Conservation (phyloP, 371 early-diverging fungal genomes). For the Haplosporangium sp. region DNA sequence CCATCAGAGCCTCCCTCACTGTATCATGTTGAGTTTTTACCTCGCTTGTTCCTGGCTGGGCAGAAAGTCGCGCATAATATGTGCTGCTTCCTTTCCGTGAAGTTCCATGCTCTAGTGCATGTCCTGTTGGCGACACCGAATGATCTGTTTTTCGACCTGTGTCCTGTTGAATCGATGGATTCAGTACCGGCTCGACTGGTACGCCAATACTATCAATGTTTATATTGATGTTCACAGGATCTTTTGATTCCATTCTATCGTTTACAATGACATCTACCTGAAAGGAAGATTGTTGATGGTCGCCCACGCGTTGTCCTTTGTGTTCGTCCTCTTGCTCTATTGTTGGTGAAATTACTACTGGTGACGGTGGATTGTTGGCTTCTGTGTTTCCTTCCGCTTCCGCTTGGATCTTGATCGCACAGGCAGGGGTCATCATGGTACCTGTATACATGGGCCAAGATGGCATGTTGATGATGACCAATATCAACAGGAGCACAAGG, state of each 20-base stretch:
- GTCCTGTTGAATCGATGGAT: too few species aligned
- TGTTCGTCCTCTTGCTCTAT: too few species aligned
- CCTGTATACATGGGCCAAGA: constrained; percentile 37
- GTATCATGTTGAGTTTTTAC: constrained; percentile 20
- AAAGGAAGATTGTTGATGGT: too few species aligned
- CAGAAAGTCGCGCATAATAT: constrained; percentile 38
- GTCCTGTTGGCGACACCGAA: background rate
- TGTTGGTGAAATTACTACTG: background rate
- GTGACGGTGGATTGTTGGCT: too few species aligned
- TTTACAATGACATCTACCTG: too few species aligned
- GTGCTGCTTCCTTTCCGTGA: background rate
- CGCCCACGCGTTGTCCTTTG: too few species aligned
- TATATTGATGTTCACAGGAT: too few species aligned
- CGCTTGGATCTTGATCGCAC: constrained; percentile 21
- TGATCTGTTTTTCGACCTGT: too few species aligned
- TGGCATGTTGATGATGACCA: constrained; percentile 16
- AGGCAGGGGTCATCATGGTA: constrained; percentile 29
- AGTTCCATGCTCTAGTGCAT: background rate
- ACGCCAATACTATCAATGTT: too few species aligned
- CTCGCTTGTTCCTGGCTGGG: constrained; percentile 25
- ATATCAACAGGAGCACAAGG: constrained; percentile 7
- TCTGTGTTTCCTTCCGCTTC: too few species aligned
- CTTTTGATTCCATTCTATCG: too few species aligned
- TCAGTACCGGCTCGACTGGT: too few species aligned
- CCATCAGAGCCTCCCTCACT: constrained; percentile 14